phyloP scores from a whole-genome alignment of 2,329 filamentous ascomycete species.

The Aspergillus hiratsukae region DNA sequence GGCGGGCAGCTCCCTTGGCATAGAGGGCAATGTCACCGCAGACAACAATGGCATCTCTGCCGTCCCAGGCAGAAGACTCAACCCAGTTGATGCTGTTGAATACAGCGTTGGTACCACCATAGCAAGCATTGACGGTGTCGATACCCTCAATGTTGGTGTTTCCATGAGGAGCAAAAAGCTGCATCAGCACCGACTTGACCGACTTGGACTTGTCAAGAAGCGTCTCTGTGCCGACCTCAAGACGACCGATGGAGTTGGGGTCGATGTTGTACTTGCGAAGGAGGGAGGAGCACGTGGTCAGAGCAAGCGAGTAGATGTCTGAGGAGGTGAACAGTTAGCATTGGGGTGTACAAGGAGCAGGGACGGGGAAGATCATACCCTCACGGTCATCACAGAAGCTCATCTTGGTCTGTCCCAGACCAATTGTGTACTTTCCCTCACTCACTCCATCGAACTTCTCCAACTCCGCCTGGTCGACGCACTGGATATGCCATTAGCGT shows the following conservation, averaged over 20 bases:
- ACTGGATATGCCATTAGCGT: slow-evolving; percentile 47
- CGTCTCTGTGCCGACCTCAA: slow-evolving; percentile 83
- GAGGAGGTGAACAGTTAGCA: slow-evolving; percentile 8
- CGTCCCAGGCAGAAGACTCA: slow-evolving; percentile 83
- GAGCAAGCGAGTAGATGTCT: slow-evolving; percentile 85
- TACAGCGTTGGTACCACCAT: slow-evolving; percentile 78
- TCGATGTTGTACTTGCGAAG: slow-evolving; percentile 81
- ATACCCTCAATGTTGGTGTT: slow-evolving; percentile 82
- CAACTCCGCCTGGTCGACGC: slow-evolving; percentile 76
- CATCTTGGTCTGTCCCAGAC: slow-evolving; percentile 87
- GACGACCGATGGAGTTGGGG: slow-evolving; percentile 68
- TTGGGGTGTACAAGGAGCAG: neutral
- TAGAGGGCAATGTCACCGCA: slow-evolving; percentile 81
- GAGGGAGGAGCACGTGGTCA: slow-evolving; percentile 73
- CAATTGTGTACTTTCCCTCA: slow-evolving; percentile 83
- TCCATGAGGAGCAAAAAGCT: slow-evolving; percentile 66
- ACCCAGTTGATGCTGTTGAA: slow-evolving; percentile 84
- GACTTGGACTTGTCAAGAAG: slow-evolving; percentile 87
- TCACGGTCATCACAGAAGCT: slow-evolving; percentile 87
- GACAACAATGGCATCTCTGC: slow-evolving; percentile 73
- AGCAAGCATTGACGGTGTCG: slow-evolving; percentile 80
- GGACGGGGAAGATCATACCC: slow-evolving; percentile 49
- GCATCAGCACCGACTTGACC: slow-evolving; percentile 84
- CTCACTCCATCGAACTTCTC: slow-evolving; percentile 83
- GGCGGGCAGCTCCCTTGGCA: slow-evolving; percentile 75